phyloP scores from a whole-genome alignment of 2,329 filamentous ascomycete genomes.

The Fusarium decemcellulare region DNA sequence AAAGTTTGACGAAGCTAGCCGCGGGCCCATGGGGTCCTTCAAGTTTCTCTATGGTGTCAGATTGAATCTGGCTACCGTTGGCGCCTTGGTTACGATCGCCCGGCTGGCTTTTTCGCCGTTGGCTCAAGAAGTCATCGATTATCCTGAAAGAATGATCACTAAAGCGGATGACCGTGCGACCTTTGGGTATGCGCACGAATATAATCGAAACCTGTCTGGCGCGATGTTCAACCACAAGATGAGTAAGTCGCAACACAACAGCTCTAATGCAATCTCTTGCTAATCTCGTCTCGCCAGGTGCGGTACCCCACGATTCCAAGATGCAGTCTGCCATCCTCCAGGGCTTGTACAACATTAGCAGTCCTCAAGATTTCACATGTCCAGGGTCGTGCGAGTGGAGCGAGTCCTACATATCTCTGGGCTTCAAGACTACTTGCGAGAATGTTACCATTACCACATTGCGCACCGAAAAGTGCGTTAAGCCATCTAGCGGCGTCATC shows the following conservation, averaged over 20 bases:
- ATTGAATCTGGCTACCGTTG: slow-evolving; percentile 26
- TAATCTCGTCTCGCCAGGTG: neutral
- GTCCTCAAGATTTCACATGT: slow-evolving; percentile 9
- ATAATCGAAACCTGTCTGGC: neutral
- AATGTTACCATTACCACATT: slow-evolving; percentile 16
- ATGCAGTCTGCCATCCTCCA: slow-evolving; percentile 25
- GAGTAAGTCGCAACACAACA: no score
- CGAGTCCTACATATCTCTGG: slow-evolving; percentile 10
- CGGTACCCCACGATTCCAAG: slow-evolving; percentile 7
- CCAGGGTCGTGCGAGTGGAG: slow-evolving; percentile 21
- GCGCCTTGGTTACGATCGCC: slow-evolving; percentile 20
- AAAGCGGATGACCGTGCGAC: neutral
- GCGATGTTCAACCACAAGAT: no score
- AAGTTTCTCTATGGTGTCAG: slow-evolving; percentile 5
- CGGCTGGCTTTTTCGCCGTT: slow-evolving; percentile 16
- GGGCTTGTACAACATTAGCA: slow-evolving; percentile 19
- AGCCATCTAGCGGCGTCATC: neutral
- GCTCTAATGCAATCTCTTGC: neutral
- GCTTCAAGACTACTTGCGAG: slow-evolving; percentile 18
- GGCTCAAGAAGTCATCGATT: slow-evolving; percentile 14
- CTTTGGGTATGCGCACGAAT: slow-evolving; percentile 22
- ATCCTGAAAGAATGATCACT: slow-evolving; percentile 3
- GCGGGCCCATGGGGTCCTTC: slow-evolving; percentile 17
- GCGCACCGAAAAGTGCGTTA: neutral
- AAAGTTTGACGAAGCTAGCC: slow-evolving; percentile 28